Base-by-base conservation (phyloP, 1,284 basidiomycete species). In the Somion occarium region DNA sequence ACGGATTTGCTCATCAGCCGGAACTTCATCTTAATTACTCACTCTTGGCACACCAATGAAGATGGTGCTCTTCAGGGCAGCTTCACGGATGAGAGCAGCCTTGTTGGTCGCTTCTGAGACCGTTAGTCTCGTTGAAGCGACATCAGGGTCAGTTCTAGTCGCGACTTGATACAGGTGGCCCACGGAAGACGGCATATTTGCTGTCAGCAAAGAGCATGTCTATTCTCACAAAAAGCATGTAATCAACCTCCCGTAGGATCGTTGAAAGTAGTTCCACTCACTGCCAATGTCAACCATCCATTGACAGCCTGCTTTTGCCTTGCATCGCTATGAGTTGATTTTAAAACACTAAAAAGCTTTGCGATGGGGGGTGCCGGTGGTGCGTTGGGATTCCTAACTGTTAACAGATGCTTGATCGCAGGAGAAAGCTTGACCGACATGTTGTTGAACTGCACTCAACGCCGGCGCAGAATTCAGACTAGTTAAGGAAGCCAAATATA, bases 41-140 rank as follows among this genome's bases (percentile, higher is more conserved):
- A 92, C 90, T 69, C 91, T 81, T 58, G 93, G 92, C 51, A 96
- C 92, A 38, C 94, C 94, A 56, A 92, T 83, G 68, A 97, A 94
- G 58, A 94, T 91, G 64, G 88, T 85, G 61, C 91, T 94, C 73
- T 99, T 98, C 65, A 99, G 68, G 3, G 93, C 93, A 7, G 89
- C 83, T 73, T 99, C 96, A 48, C 96, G 82, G 83, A 98, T 94
- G 59, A 94, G 68, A 56, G 83, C 88, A 57, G 90, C 91, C 60
- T 80, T 84, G 65, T 80, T 79, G 56, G 86, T 73, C 49, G 79
- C 78, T 48, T 77, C 75, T 54, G 74, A 62, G 52, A 82, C 58
- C 58, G 71, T 73, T 41, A 64, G 66, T 53, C 71, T 69, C 57
- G 76, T 72, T 58, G 64, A 64, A 23, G 66, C 66, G 53, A 76